Conservation (phyloP, 768 basidiomycete genomes). For the Suillus plorans region DNA sequence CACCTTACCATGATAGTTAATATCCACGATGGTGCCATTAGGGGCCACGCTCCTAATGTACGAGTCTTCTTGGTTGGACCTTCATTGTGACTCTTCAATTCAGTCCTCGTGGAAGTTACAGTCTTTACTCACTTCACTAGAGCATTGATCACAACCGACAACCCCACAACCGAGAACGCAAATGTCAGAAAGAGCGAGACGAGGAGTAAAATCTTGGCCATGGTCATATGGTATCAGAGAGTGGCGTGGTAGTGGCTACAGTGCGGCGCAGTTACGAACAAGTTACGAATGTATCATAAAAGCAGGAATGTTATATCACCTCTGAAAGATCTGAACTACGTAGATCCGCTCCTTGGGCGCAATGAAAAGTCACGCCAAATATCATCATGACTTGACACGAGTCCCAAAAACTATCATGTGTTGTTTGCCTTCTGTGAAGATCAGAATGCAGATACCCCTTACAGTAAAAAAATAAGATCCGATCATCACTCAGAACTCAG, state of each 20-base stretch:
- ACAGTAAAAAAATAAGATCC: neutral
- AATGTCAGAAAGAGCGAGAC: slow-evolving; percentile 27
- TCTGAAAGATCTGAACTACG: neutral
- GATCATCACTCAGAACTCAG: neutral
- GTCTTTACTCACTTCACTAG: slow-evolving; percentile 10
- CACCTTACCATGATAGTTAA: slow-evolving; percentile 2
- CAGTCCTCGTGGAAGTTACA: neutral
- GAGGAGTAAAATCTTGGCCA: slow-evolving; percentile 6
- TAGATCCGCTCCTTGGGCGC: neutral
- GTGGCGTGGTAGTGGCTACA: neutral
- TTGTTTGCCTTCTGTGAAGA: neutral
- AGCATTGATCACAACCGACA: slow-evolving; percentile 8
- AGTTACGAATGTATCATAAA: neutral
- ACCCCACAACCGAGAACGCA: slow-evolving; percentile 25
- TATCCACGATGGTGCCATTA: neutral
- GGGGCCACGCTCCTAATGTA: neutral
- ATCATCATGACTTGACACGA: neutral
- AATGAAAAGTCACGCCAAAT: neutral
- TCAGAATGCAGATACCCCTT: neutral
- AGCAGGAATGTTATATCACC: neutral
- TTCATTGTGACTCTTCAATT: neutral
- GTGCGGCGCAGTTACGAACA: neutral
- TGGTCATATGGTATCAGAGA: neutral
- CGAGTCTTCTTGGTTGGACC: slow-evolving; percentile 8
- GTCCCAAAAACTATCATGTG: neutral